Conservation (phyloP, 495 filamentous ascomycete genomes). For the Penicillium ochrochloron region DNA sequence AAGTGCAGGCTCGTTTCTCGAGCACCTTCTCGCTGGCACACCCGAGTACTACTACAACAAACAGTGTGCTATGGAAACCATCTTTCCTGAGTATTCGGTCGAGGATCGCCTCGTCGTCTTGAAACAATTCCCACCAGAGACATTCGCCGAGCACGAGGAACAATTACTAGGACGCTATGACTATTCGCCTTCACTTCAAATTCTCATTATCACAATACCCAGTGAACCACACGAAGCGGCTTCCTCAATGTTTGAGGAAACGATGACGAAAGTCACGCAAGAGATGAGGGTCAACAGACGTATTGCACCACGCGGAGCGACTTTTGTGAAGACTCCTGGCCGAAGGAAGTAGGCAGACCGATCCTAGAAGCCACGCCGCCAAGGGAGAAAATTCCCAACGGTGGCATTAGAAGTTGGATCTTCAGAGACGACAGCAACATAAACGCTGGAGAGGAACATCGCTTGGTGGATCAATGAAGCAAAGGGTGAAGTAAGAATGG, state of each 20-base stretch:
- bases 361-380: conserved; percentile 7
- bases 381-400: conserved; percentile 15
- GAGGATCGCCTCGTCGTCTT: conserved; percentile 7
- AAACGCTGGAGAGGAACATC: conserved; percentile 6
- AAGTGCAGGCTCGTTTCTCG: not conserved
- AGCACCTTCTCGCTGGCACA: conserved; percentile 1
- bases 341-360: conserved; percentile 14
- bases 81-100: not conserved
- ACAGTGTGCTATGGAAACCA: not conserved
- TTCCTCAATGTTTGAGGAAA: not conserved
- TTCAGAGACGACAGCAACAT: conserved; percentile 6
- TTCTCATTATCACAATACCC: conserved; percentile 14
- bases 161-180: conserved; percentile 9
- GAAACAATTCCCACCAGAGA: conserved; percentile 1
- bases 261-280: not conserved
- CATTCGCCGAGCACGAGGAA: not conserved
- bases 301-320: not conserved
- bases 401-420: conserved; percentile 12
- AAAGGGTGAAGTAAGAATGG: conserved; percentile 13
- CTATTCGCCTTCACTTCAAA: conserved; percentile 13
- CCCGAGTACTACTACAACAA: not conserved
- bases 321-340: conserved; percentile 4
- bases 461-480: conserved; percentile 17
- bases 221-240: not conserved
- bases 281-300: not conserved